Conservation (phyloP, 306 rosid genomes). For the Cucurbita pepo region DNA sequence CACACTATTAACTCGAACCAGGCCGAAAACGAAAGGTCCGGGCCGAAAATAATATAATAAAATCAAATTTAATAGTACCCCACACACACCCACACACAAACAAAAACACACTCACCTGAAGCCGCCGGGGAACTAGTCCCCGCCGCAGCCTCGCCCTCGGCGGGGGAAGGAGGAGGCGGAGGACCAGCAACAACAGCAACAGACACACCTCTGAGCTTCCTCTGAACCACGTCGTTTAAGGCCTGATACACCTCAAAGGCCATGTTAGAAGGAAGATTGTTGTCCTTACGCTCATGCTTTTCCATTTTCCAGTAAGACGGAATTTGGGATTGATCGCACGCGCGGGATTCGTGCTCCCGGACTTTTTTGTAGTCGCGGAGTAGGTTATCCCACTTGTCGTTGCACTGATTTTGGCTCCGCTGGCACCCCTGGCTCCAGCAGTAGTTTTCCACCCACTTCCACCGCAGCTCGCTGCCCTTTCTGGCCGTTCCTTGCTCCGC, state of each 20-base stretch:
- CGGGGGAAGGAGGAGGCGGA: conserved; percentile 1
- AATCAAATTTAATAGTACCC: not conserved
- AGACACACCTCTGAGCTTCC: conserved; percentile 14
- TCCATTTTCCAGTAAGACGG: conserved; percentile 43
- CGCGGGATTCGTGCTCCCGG: conserved; percentile 42
- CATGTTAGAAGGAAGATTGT: conserved; percentile 46
- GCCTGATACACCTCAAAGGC: conserved; percentile 31
- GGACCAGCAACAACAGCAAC: too few species aligned
- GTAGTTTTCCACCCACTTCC: conserved; percentile 68
- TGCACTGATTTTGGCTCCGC: conserved; percentile 55
- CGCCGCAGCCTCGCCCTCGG: too few species aligned
- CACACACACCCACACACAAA: not conserved
- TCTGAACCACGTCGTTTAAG: conserved; percentile 32
- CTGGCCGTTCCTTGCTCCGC: not conserved
- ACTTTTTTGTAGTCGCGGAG: conserved; percentile 51
- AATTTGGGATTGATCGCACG: not conserved
- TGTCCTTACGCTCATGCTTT: conserved; percentile 38
- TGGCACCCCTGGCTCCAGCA: conserved; percentile 52
- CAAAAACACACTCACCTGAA: not conserved
- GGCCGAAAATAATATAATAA: too few species aligned
- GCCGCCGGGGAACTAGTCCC: not conserved
- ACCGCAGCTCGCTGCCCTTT: conserved; percentile 32
- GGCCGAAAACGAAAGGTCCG: too few species aligned
- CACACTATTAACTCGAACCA: conserved; percentile 21
- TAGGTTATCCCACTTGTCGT: conserved; percentile 58